phyloP scores from a whole-genome alignment of 441 rosid species.

The Syzygium malaccense region DNA sequence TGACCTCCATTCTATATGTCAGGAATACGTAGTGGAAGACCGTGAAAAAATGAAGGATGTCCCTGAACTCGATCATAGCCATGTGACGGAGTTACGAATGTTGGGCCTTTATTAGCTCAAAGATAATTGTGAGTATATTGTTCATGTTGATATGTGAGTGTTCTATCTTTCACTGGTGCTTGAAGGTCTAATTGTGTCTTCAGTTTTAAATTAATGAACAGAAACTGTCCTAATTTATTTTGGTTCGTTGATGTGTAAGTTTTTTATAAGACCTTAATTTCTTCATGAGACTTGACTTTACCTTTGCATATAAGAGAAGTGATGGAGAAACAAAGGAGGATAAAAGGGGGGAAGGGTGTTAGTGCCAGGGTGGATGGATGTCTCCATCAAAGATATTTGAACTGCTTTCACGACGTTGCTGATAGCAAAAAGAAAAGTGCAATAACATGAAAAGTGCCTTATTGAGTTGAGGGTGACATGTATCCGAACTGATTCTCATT shows the following conservation, averaged over 20 bases:
- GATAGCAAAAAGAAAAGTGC: neutral
- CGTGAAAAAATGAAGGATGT: constrained; percentile 59
- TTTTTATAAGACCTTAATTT: neutral
- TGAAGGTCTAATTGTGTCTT: neutral
- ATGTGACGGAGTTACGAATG: constrained; percentile 85
- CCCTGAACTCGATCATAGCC: constrained; percentile 85
- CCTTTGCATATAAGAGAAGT: neutral
- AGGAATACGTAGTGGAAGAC: constrained; percentile 97
- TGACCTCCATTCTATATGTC: constrained; percentile 3
- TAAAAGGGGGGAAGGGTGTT: neutral
- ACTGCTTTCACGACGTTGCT: neutral
- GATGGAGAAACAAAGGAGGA: neutral
- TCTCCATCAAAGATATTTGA: neutral
- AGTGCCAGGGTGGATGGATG: neutral
- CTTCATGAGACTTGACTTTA: neutral
- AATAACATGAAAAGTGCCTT: neutral
- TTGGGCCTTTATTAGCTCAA: constrained; percentile 72
- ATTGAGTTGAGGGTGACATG: neutral
- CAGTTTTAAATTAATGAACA: neutral
- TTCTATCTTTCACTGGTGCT: neutral
- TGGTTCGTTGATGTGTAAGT: neutral
- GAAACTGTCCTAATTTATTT: neutral
- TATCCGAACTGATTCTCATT: neutral
- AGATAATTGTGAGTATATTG: neutral
- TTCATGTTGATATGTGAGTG: neutral